Percentiles rank a stretch among this genome's conserved stretches.
Evolutionary conservation across 2,329 filamentous ascomycete species (phyloP).

Genomic region (Colletotrichum sp.): DNA sequence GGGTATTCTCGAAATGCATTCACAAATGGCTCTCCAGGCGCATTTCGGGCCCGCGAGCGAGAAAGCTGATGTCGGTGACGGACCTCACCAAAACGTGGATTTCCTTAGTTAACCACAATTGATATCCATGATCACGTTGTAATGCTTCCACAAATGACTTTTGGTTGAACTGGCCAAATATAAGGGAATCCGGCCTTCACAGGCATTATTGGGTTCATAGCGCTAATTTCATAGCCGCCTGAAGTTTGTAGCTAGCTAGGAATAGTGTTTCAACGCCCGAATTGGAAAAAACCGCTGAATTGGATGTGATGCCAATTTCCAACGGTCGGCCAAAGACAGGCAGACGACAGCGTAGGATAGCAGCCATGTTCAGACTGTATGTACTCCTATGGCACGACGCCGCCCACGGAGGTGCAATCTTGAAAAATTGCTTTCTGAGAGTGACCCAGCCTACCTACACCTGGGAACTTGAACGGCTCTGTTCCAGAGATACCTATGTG

Average conservation of each 20-base stretch:
- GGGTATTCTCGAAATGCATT: neutral
- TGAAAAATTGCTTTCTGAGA: neutral
- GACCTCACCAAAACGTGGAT: neutral
- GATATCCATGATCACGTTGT: rapidly evolving
- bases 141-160: neutral
- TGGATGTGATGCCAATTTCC: too few species aligned
- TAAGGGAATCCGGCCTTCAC: too few species aligned
- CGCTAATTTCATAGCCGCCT: too few species aligned
- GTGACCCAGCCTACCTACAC: neutral
- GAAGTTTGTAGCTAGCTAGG: too few species aligned
- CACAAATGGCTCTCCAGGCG: neutral
- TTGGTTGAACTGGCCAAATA: too few species aligned
- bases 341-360: too few species aligned
- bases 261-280: too few species aligned
- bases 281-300: too few species aligned
- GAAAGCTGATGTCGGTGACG: neutral
- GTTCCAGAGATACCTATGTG: neutral
- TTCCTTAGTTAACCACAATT: neutral
- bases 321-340: too few species aligned
- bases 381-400: neutral
- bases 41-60: neutral
- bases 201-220: too few species aligned
- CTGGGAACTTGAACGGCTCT: neutral
- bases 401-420: neutral
- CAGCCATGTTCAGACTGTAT: neutral